Conservation (phyloP, 768 basidiomycete genomes). For the Cantharellus cinnabarinus region DNA sequence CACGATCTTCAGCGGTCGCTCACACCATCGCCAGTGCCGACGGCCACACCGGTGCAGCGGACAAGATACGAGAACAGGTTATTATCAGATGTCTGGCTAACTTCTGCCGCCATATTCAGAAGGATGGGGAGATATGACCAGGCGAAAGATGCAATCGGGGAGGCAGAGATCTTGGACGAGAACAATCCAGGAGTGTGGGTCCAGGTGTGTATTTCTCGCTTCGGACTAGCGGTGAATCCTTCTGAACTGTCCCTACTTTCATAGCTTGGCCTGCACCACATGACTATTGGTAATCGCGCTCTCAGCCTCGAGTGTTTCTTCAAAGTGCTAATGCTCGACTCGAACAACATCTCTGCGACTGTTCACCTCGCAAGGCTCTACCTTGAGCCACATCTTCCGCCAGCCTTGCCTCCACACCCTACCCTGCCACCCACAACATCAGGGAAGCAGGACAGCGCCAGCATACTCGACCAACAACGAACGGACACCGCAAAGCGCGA, state of each 20-base stretch:
- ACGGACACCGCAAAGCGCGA: too few relatives aligned
- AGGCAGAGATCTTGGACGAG: slow-evolving; percentile 79
- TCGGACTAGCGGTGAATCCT: background rate
- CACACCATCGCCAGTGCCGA: slow-evolving; percentile 15
- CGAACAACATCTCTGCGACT: slow-evolving; percentile 55
- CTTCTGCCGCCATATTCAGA: slow-evolving; percentile 86
- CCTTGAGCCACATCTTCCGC: slow-evolving; percentile 18
- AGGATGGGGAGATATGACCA: slow-evolving; percentile 79
- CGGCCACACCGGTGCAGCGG: slow-evolving; percentile 25
- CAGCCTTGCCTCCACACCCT: background rate
- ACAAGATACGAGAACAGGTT: slow-evolving; percentile 36
- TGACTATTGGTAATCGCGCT: slow-evolving; percentile 32
- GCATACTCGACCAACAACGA: slow-evolving; percentile 19
- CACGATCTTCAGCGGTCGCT: background rate
- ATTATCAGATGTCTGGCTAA: slow-evolving; percentile 77
- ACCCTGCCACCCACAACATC: slow-evolving; percentile 8
- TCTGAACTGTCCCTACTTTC: background rate
- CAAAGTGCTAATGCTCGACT: slow-evolving; percentile 76
- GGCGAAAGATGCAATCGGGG: slow-evolving; percentile 75
- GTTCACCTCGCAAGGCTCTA: slow-evolving; percentile 65
- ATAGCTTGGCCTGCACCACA: slow-evolving; percentile 57
- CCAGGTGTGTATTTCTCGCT: slow-evolving; percentile 35
- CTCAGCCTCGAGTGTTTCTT: slow-evolving; percentile 58
- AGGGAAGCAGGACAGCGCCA: background rate
- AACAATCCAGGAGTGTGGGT: slow-evolving; percentile 84